These are phyloP conservation scores for Pseudozyma sp. DNA, from an alignment of 1,284 basidiomycete genomes.

Conservation along the genomic window DNA sequence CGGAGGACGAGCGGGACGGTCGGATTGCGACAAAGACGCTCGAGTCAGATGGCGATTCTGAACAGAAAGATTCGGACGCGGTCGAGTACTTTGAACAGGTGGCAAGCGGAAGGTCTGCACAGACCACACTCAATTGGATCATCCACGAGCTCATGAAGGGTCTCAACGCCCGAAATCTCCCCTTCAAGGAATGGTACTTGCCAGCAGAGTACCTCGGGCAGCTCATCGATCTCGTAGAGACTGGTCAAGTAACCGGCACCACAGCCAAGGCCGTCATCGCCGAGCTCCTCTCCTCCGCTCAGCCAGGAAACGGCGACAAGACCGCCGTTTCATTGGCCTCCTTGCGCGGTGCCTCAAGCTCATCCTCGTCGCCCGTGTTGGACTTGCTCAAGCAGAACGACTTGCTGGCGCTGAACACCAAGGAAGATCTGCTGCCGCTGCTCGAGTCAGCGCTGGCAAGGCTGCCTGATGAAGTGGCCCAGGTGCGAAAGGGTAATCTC, in stretches of 20 bases:
- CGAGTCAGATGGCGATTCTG: not conserved
- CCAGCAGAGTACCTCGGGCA: slow-evolving; percentile 76
- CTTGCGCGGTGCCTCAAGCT: slow-evolving; percentile 5
- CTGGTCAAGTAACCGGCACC: slow-evolving; percentile 74
- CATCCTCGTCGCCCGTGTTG: slow-evolving; percentile 24
- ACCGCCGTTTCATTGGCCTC: slow-evolving; percentile 9
- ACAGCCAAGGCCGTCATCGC: slow-evolving; percentile 65
- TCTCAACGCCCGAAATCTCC: slow-evolving; percentile 48
- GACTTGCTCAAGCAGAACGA: slow-evolving; percentile 31
- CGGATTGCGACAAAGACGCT: not conserved
- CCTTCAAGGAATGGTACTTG: slow-evolving; percentile 49
- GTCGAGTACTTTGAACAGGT: slow-evolving; percentile 63
- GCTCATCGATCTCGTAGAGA: slow-evolving; percentile 81
- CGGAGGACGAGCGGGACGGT: slow-evolving; percentile 58
- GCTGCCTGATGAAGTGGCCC: slow-evolving; percentile 79
- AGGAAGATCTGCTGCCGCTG: slow-evolving; percentile 65
- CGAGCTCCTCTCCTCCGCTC: slow-evolving; percentile 41
- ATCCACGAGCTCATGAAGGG: slow-evolving; percentile 60
- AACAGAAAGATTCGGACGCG: slow-evolving; percentile 30
- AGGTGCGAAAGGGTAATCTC: slow-evolving; percentile 78
- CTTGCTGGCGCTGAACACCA: slow-evolving; percentile 38
- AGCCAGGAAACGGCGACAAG: not conserved
- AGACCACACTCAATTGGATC: slow-evolving; percentile 82
- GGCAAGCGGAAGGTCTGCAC: slow-evolving; percentile 43
- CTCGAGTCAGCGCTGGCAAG: slow-evolving; percentile 77